These are phyloP conservation scores for Mallotus nudiflorus DNA, from an alignment of 345 rosid species.

Conservation along the genomic window DNA sequence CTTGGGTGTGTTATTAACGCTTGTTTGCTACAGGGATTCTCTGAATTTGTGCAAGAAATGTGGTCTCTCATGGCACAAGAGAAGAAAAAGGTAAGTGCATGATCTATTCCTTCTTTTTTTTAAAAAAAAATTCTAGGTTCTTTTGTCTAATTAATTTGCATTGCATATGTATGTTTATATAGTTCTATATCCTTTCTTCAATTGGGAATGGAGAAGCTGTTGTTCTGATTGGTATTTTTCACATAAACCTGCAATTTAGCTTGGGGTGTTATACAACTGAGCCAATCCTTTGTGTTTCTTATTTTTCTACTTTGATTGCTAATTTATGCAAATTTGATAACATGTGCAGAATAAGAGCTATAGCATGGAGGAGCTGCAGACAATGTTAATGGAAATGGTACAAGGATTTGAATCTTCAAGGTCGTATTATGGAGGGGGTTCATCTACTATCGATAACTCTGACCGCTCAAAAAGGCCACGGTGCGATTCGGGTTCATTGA, in stretches of 20 bases:
- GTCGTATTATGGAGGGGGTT: too few species aligned
- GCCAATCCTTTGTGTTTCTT: too few species aligned
- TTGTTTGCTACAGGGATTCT: conserved; percentile 42
- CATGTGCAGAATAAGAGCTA: conserved; percentile 31
- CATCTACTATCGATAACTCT: too few species aligned
- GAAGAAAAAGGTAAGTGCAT: conserved; percentile 35
- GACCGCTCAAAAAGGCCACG: conserved; percentile 16
- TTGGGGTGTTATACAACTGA: too few species aligned
- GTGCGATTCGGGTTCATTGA: conserved; percentile 15
- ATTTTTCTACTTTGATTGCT: not conserved
- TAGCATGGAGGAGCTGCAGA: conserved; percentile 37
- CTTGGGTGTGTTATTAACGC: not conserved
- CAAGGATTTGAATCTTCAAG: conserved; percentile 31
- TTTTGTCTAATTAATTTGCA: too few species aligned
- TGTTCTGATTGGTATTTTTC: too few species aligned
- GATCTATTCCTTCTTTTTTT: too few species aligned
- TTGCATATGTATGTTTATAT: too few species aligned
- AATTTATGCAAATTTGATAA: not conserved
- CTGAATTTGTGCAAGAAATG: conserved; percentile 56
- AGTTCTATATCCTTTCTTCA: too few species aligned
- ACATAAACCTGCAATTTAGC: too few species aligned
- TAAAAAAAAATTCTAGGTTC: too few species aligned
- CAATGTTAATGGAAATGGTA: conserved; percentile 47
- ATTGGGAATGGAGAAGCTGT: too few species aligned
- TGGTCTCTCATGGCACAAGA: conserved; percentile 44